Base-by-base conservation (phyloP, 2,329 filamentous ascomycete genomes). In the Venturia oleaginea region DNA sequence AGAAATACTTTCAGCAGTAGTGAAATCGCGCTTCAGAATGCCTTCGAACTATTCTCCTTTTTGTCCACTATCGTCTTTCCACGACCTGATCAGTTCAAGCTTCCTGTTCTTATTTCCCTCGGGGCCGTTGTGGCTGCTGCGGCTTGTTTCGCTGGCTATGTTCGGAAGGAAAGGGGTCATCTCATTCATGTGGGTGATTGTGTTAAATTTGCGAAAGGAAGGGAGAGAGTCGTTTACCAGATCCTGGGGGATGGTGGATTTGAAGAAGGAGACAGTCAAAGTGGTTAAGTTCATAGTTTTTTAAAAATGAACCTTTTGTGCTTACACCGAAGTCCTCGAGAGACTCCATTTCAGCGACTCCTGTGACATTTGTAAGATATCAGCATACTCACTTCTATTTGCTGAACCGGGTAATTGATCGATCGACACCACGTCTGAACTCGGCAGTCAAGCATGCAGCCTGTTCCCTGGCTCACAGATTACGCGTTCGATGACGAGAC, bases 1-100 rank as follows among this genome's bases (percentile, higher is more conserved):
- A 83, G 89, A n/a, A 89, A 87, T 0, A 76, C 80, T 0, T 92
- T 92, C 68, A 91, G 88, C 0, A 78, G 86, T 0, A 81, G 85
- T 8, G 89, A 92, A 72, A 82, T 85, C 10, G 81, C 85, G 0
- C 79, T 86, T 46, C 89, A 92, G 71, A 91, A 86, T 66, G 68
- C 83, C 0, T 91, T 90, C 66, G 88, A 92, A 72, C 79, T 91
- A 59, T 73, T 86, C 1, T 86, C 87, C 0, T 91, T 85, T 70
- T 79, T 79, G 0, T 80, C 81, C 0, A 92, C 89, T 0, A 85
- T 90, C 66, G 71, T 86, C 4, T 90, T 86, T 66, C 79, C 83
- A 0, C 75, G 76, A 0, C 88, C 88, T 0, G 79, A 82, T 3
- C 80, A 89, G 69, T 92, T 92, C 71, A 77, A 78, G 64, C 86